These are phyloP conservation scores for Candida morakotiae DNA, from an alignment of 805 yeast genomes.

Conservation along the genomic window DNA sequence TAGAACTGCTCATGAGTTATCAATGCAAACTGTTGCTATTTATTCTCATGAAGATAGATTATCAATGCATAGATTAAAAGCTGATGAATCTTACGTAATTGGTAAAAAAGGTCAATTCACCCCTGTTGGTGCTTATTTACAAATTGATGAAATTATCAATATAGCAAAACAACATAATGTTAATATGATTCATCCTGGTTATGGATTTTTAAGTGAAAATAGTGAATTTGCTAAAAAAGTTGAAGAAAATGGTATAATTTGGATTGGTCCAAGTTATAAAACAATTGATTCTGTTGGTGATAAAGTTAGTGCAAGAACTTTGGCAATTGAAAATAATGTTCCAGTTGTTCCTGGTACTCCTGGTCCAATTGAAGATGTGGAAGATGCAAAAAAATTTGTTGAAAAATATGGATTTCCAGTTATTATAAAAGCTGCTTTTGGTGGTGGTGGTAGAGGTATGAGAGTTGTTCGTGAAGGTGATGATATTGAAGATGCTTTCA, in stretches of 20 bases:
- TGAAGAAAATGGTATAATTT: slow-evolving; percentile 82
- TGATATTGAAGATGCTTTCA: slow-evolving; percentile 84
- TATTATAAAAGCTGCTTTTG: slow-evolving; percentile 96
- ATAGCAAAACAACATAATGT: slow-evolving; percentile 60
- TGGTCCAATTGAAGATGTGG: slow-evolving; percentile 83
- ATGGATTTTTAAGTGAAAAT: slow-evolving; percentile 62
- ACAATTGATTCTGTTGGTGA: slow-evolving; percentile 96
- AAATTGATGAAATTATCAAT: slow-evolving; percentile 84
- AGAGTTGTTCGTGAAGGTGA: slow-evolving; percentile 98
- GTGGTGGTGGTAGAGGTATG: slow-evolving; percentile 99
- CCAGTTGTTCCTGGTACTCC: slow-evolving; percentile 98
- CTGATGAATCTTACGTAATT: slow-evolving; percentile 89
- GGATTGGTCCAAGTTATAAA: slow-evolving; percentile 90
- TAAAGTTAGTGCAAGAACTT: slow-evolving; percentile 87
- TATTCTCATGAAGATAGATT: slow-evolving; percentile 94
- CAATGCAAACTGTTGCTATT: slow-evolving; percentile 96
- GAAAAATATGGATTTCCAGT: slow-evolving; percentile 89
- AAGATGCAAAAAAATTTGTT: slow-evolving; percentile 78
- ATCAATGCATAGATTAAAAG: slow-evolving; percentile 91
- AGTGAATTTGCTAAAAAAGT: slow-evolving; percentile 92
- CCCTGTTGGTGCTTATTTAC: slow-evolving; percentile 94
- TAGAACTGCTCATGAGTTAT: slow-evolving; percentile 95
- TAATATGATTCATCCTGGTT: slow-evolving; percentile 90
- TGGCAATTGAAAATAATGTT: slow-evolving; percentile 77
- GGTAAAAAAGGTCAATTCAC: slow-evolving; percentile 86